Evolutionary conservation across 2,329 filamentous ascomycete genomes (phyloP).

Genomic region (Ascochyta pisi): DNA sequence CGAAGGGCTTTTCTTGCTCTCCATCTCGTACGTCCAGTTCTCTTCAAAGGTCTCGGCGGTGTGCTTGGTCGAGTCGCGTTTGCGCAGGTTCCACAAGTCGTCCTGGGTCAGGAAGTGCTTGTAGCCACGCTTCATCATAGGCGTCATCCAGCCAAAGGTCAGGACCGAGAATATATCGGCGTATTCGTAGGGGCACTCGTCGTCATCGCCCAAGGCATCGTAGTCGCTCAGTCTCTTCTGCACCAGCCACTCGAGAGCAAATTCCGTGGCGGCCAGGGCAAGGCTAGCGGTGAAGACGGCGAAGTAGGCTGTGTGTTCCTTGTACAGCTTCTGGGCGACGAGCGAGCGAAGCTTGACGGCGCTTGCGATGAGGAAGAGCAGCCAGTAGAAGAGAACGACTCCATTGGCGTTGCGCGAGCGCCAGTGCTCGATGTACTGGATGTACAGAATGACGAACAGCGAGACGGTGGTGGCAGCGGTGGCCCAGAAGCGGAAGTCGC

Average conservation of each 20-base stretch:
- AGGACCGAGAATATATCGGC: conserved; percentile 92
- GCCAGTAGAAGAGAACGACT: conserved; percentile 90
- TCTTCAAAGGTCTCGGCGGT: conserved; percentile 74
- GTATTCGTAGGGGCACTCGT: conserved; percentile 83
- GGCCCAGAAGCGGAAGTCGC: conserved; percentile 87
- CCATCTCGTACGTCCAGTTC: conserved; percentile 78
- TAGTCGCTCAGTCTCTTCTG: conserved; percentile 78
- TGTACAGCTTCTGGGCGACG: conserved; percentile 76
- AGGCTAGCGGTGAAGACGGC: conserved; percentile 75
- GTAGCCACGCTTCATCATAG: conserved; percentile 95
- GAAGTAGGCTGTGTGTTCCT: conserved; percentile 74
- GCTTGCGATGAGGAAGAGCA: conserved; percentile 80
- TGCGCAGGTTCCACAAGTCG: conserved; percentile 91
- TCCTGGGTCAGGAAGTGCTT: conserved; percentile 90
- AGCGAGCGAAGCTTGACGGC: conserved; percentile 86
- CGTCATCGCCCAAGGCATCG: conserved; percentile 70
- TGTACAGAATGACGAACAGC: conserved; percentile 73
- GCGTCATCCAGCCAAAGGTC: conserved; percentile 98
- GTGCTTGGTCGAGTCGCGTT: conserved; percentile 76
- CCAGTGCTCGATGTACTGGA: conserved; percentile 88
- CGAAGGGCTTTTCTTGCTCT: conserved; percentile 75
- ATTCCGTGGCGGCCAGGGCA: conserved; percentile 72
- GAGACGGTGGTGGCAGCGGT: conserved; percentile 75
- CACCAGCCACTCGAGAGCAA: conserved; percentile 83
- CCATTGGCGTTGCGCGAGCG: conserved; percentile 85